Evolutionary conservation across 345 rosid species (phyloP), one percentile per base, ranked within the genome.

Genomic region (Eucalyptus cladocalyx): DNA sequence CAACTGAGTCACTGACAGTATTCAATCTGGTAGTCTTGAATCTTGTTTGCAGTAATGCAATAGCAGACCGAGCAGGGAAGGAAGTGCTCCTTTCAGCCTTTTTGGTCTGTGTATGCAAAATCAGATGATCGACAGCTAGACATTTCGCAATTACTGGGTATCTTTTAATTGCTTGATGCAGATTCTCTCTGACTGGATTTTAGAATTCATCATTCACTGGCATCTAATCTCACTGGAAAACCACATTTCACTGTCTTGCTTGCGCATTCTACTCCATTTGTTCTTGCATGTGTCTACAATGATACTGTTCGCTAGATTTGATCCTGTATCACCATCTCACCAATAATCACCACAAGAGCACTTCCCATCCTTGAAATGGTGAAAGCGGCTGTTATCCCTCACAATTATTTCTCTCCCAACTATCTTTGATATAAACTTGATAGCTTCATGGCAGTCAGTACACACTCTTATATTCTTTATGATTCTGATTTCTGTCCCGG

Each of bases 301-400:
- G 43, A 76, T 21, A 76, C 47, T 40, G 85, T 43, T 40, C 17
- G 7, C 83, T 76, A 76, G 47, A 40, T 76, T 34, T 21, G 85
- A 76, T 76, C 30, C 24, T 23, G 47, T 40, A 76, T 76, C 9
- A 76, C 47, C 50, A 86, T 40, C 21, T 93, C 92, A 96, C 98
- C 97, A 97, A 86, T 95, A 96, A 91, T 96, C 97, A 91, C 95
- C 95, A 90, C 98, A 96, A 23, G 97, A 96, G 90, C 98, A 96
- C 86, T 90, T 91, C 21, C 97, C 97, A 89, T 90, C 92, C 87
- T 92, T 93, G 86, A 95, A 96, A 93, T 95, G 98, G 89, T 95
- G 97, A 92, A 97, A 96, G 49, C 97, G 92, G 88, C 94, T 96
- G 88, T 94, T 95, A 89, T 96, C 98, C 89, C 98, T 92, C 4